Evolutionary conservation across 129 eudicot genomes (phyloP), one percentile per base, ranked within the genome.

Genomic region (carrot (Daucus carota)): DNA sequence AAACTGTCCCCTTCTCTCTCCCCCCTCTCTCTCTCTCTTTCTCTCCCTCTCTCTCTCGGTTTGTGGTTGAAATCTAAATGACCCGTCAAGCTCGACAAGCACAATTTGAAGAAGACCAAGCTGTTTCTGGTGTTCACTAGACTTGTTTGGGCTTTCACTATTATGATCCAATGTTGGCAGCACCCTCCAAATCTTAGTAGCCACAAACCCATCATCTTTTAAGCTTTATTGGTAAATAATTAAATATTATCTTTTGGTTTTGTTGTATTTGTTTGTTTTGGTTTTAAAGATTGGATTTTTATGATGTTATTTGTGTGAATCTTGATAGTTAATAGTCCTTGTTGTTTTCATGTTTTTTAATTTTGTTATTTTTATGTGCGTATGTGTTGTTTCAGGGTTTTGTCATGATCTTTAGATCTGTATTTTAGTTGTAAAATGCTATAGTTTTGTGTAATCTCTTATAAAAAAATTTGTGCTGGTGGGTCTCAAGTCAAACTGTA

Each of bases 81-180:
- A 57, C 65, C 65, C 65, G 24, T 57, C 65, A 57, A 57, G 65
- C 65, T 57, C 32, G 24, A n/a, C 62, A 52, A 52, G 62, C 62
- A 7, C 28, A 52, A n/a, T n/a, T 24, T 57, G 31, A 57, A 57
- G 31, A 57, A n/a, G 65, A n/a, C 65, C 65, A 24, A 57, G 32
- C 65, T 57, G 32, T 57, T 57, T 57, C 29, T 57, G 9, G 65
- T 57, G 4, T n/a, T 54, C 29, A 54, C 29, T 22, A 54, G 63
- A 22, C 63, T 54, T 54, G 13, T 54, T 22, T 54, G 29, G 65
- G 31, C 29, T n/a, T 57, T 57, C 3, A n/a, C 24, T 57, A 57
- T 57, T 57, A 57, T 57, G 65, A 57, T 57, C 65, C 12, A 57
- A 24, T 57, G 31, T 22, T 57, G 65, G 16, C 65, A 57, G 29